phyloP scores from a whole-genome alignment of 257 asterid species.

The Solanum peruvianum region DNA sequence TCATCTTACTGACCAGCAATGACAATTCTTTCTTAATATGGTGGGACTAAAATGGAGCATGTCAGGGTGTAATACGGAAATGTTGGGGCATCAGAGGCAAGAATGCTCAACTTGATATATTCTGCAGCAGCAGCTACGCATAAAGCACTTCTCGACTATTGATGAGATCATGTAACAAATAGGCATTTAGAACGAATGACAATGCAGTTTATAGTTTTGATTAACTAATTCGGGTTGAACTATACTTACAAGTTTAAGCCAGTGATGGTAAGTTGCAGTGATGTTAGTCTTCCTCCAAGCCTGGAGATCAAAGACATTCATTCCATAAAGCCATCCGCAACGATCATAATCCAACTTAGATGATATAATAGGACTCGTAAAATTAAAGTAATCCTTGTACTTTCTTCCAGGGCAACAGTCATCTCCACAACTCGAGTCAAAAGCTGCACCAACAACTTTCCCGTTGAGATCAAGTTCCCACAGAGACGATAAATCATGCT shows the following conservation, averaged over 20 bases:
- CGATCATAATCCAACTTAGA: constrained; percentile 30
- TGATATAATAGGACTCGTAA: constrained; percentile 45
- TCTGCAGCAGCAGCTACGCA: background rate
- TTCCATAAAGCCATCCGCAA: constrained; percentile 80
- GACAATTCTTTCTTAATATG: background rate
- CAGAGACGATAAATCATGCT: constrained; percentile 61
- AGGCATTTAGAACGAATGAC: background rate
- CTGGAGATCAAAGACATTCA: constrained; percentile 62
- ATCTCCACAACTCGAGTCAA: constrained; percentile 50
- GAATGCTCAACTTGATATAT: background rate
- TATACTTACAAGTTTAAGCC: constrained; percentile 75
- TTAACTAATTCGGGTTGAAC: background rate
- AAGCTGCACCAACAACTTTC: constrained; percentile 81
- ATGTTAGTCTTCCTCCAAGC: constrained; percentile 69
- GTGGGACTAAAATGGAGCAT: background rate
- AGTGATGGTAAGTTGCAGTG: constrained; percentile 59
- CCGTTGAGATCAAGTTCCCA: constrained; percentile 78
- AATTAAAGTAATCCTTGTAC: constrained; percentile 61
- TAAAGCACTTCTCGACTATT: background rate
- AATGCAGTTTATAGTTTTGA: background rate
- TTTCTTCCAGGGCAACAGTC: constrained; percentile 61
- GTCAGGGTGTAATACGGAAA: background rate
- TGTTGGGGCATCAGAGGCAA: background rate
- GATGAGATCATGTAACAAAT: background rate
- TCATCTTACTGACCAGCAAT: background rate